Conservation (phyloP, 768 basidiomycete species). For the Russula sp. region DNA sequence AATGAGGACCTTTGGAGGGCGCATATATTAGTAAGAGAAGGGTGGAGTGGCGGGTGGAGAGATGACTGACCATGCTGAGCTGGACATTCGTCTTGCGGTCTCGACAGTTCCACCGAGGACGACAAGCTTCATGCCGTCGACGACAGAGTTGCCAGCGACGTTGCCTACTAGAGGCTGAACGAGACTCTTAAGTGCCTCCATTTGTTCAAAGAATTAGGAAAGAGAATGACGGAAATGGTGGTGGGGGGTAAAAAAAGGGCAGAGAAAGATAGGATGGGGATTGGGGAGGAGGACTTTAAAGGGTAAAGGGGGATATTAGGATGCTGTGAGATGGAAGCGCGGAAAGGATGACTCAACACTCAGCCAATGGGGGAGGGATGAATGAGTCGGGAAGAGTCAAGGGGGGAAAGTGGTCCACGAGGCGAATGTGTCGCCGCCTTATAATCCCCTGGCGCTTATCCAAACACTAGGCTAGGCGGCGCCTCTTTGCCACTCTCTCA, state of each 20-base stretch:
- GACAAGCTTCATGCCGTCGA: conserved; percentile 89
- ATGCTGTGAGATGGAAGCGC: conserved; percentile 23
- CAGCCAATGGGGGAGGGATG: conserved; percentile 2
- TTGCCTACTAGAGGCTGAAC: conserved; percentile 30
- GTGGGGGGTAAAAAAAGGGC: background rate
- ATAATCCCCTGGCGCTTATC: conserved; percentile 26
- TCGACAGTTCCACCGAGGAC: conserved; percentile 86
- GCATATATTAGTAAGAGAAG: background rate
- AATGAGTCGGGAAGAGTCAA: background rate
- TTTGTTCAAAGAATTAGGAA: background rate
- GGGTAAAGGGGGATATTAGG: conserved; percentile 25
- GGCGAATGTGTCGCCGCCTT: conserved; percentile 10
- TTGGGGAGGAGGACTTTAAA: conserved; percentile 5
- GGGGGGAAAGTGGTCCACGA: conserved; percentile 12
- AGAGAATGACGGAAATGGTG: background rate
- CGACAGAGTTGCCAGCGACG: conserved; percentile 49
- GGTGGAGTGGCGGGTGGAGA: conserved; percentile 1
- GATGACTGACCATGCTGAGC: conserved; percentile 70
- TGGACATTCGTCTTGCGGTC: conserved; percentile 77
- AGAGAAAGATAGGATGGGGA: background rate
- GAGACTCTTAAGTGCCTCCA: conserved; percentile 32
- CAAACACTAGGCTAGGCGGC: background rate
- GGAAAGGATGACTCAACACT: conserved; percentile 12
- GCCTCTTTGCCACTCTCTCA: background rate
- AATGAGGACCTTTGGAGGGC: conserved; percentile 63